Evolutionary conservation across 2,329 filamentous ascomycete species (phyloP).

Genomic region (Cladobotryum protrusum): DNA sequence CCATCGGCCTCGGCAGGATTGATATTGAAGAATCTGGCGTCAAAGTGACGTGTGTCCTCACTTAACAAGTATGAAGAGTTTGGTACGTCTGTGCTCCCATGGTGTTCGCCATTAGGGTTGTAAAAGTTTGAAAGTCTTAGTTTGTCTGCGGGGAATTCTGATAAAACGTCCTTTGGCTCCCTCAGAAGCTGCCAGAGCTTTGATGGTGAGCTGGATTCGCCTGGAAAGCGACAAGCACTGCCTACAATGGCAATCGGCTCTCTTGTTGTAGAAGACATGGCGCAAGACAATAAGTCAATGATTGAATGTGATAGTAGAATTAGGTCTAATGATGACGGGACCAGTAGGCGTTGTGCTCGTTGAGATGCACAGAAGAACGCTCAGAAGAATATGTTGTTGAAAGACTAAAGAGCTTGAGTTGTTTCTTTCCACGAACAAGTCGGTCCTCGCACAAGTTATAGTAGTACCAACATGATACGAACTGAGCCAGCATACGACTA

Average conservation of each 20-base stretch:
- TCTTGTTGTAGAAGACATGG: background rate
- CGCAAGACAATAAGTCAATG: too few relatives aligned
- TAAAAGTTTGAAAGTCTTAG: conserved; percentile 37
- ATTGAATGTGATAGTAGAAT: too few relatives aligned
- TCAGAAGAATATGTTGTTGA: too few relatives aligned
- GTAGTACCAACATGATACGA: too few relatives aligned
- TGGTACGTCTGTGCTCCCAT: conserved; percentile 24
- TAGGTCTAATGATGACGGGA: too few relatives aligned
- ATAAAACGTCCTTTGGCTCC: conserved; percentile 27
- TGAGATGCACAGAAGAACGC: too few relatives aligned
- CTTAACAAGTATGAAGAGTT: conserved; percentile 27
- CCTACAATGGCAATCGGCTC: conserved; percentile 28
- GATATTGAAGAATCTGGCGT: conserved; percentile 27
- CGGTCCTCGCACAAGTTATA: too few relatives aligned
- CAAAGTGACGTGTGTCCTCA: conserved; percentile 31
- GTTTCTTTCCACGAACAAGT: too few relatives aligned
- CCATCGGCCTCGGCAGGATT: conserved; percentile 5
- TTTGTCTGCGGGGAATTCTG: conserved; percentile 30
- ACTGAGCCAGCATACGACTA: too few relatives aligned
- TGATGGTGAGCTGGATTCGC: conserved; percentile 28
- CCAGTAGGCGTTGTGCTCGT: too few relatives aligned
- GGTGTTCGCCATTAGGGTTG: conserved; percentile 34
- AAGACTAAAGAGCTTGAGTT: too few relatives aligned
- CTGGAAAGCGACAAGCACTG: conserved; percentile 37
- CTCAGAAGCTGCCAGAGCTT: conserved; percentile 35